These are phyloP conservation scores for Verticillium alfalfae DNA, from an alignment of 2,329 filamentous ascomycete species.

Conservation along the genomic window DNA sequence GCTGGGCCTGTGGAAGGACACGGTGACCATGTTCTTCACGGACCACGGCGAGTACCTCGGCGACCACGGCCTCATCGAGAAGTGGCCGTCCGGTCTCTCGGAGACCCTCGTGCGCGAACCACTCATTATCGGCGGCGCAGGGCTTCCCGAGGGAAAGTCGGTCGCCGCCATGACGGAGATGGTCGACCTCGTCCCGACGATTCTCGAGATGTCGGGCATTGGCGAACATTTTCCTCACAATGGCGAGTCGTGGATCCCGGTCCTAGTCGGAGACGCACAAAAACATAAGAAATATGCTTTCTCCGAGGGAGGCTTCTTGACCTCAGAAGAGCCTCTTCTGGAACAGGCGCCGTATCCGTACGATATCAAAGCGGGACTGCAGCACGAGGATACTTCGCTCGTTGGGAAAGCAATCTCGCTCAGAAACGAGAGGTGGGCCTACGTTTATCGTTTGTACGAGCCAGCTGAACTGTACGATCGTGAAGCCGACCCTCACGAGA, in stretches of 20 bases:
- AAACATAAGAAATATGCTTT: conserved; percentile 31
- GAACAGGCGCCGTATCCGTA: conserved; percentile 36
- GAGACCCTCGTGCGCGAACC: conserved; percentile 34
- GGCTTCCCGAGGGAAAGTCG: conserved; percentile 24
- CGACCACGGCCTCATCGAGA: conserved; percentile 39
- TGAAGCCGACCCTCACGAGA: conserved; percentile 25
- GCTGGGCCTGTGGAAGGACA: conserved; percentile 25
- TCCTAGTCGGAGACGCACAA: conserved; percentile 14
- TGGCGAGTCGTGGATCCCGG: conserved; percentile 26
- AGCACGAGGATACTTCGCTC: conserved; percentile 33
- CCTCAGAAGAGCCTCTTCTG: conserved; percentile 34
- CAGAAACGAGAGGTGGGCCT: conserved; percentile 29
- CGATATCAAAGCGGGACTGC: conserved; percentile 35
- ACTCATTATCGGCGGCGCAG: conserved; percentile 34
- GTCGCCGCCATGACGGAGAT: conserved; percentile 30
- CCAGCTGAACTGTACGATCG: conserved; percentile 35
- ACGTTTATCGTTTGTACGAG: conserved; percentile 38
- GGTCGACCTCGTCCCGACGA: conserved; percentile 37
- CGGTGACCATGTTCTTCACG: conserved; percentile 35
- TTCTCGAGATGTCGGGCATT: conserved; percentile 30
- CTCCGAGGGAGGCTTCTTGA: conserved; percentile 37
- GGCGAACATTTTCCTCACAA: conserved; percentile 32
- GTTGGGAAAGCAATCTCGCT: conserved; percentile 35
- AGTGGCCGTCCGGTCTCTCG: conserved; percentile 36
- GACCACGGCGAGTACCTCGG: conserved; percentile 40